Evolutionary conservation across 2,329 filamentous ascomycete species (phyloP).

Genomic region (Penicillium sp.): DNA sequence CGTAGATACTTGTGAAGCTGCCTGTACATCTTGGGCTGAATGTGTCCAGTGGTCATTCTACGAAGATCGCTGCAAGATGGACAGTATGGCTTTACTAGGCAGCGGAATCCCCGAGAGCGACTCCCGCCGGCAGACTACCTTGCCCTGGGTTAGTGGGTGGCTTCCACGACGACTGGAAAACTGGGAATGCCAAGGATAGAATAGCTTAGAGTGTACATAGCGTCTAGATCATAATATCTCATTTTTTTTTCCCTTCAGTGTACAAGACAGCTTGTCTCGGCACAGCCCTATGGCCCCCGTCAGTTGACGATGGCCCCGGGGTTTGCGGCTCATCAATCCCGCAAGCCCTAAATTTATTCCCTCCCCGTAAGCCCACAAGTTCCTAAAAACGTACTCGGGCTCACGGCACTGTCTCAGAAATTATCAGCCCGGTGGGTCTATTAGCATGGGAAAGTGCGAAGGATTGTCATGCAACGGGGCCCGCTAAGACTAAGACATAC

Average conservation of each 20-base stretch:
- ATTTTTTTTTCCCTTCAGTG: neutral
- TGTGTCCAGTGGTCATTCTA: constrained; percentile 35
- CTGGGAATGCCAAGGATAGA: constrained; percentile 15
- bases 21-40: constrained; percentile 28
- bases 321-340: neutral
- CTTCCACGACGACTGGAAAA: constrained; percentile 17
- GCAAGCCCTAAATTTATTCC: constrained; percentile 2
- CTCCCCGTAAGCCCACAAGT: neutral
- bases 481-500: neutral
- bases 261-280: neutral
- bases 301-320: neutral
- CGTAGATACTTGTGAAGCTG: constrained; percentile 29
- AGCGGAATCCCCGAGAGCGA: constrained; percentile 28
- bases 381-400: neutral
- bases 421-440: neutral
- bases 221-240: constrained; percentile 1
- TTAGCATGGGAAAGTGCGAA: neutral
- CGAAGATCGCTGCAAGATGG: constrained; percentile 33
- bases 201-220: neutral
- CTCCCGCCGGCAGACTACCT: constrained; percentile 26
- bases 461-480: neutral
- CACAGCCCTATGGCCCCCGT: neutral
- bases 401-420: neutral
- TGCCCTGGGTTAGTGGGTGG: constrained; percentile 33
- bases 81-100: constrained; percentile 27